Conservation (phyloP, 1,284 basidiomycete species). For the Cryptococcus depauperatus region DNA sequence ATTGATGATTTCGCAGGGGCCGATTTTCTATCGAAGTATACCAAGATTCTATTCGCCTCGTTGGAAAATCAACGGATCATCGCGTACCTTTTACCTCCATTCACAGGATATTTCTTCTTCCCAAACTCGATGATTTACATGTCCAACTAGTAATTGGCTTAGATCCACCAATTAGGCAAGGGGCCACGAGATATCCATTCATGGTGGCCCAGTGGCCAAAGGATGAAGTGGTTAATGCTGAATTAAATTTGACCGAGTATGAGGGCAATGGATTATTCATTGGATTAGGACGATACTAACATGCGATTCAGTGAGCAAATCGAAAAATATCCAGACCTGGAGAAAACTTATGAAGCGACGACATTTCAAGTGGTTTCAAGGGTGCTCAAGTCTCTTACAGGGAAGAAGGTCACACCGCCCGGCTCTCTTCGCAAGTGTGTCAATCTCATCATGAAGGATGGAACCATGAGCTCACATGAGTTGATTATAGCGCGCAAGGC, state of each 20-base stretch:
- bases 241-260: constrained; percentile 86
- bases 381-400: constrained; percentile 83
- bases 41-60: constrained; percentile 81
- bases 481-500: constrained; percentile 45
- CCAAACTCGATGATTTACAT: constrained; percentile 89
- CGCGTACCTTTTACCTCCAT: constrained; percentile 90
- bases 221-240: constrained; percentile 94
- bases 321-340: constrained; percentile 48
- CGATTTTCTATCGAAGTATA: constrained; percentile 98
- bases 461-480: not conserved
- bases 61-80: constrained; percentile 99
- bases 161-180: constrained; percentile 90
- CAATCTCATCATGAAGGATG: too few species aligned
- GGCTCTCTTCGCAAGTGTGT: constrained; percentile 73
- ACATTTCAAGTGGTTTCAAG: constrained; percentile 93
- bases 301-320: constrained; percentile 39
- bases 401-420: constrained; percentile 79
- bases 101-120: constrained; percentile 82
- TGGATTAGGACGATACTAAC: not conserved
- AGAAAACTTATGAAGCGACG: constrained; percentile 62
- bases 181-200: constrained; percentile 96
- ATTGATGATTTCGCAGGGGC: constrained; percentile 52
- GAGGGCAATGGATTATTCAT: too few species aligned
- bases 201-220: constrained; percentile 95
- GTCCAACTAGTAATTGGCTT: constrained; percentile 88